Base-by-base conservation (phyloP, 169 alveolate genomes). In the Perkinsus olseni region DNA sequence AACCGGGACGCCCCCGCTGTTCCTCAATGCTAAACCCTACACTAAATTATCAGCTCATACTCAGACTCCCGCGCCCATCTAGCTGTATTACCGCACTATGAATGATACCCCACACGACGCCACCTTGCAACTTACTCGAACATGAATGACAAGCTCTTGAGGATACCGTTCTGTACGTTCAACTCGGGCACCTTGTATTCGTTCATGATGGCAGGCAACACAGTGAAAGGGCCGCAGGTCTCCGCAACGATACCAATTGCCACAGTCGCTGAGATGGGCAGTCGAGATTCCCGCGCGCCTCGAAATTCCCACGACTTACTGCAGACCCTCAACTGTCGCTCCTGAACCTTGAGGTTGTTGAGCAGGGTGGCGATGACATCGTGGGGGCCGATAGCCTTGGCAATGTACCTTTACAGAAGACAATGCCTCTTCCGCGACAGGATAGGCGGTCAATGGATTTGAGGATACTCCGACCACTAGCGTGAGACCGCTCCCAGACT, bases 161-260 rank as follows among this genome's bases (percentile, higher is more conserved):
- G 96, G 34, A 99, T 99, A 39, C 99, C 99, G 94, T 99, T 98
- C 96, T 99, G 99, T 11, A 99, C 99, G 96, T 99, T 99, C 91
- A 99, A 97, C 94, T 99, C 99, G 51, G 99, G 99, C 31, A 99
- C 99, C 92, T 99, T 96, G 95, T 99, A 99, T 95, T 99, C 99
- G 95, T 99, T 98, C 99, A 99, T 98, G 74, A 99, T 94, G 36
- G 99, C 99, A 0, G 99, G 99, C 37, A 99, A 96, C 6, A 99
- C 99, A 0, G 99, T 99, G 96, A 98, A 99, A 17, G 99, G 99
- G 74, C 99, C 99, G 93, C 99, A 99, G 11, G 99, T 99, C 95
- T 99, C 99, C 6, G 99, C 99, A 38, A 99, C 99, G 50, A 99
- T 99, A n/a, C 99, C 99, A 93, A 99, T 99, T 34, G 99, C 99